Conservation (phyloP, 2,329 filamentous ascomycete species). For the Neonectria faginata region DNA sequence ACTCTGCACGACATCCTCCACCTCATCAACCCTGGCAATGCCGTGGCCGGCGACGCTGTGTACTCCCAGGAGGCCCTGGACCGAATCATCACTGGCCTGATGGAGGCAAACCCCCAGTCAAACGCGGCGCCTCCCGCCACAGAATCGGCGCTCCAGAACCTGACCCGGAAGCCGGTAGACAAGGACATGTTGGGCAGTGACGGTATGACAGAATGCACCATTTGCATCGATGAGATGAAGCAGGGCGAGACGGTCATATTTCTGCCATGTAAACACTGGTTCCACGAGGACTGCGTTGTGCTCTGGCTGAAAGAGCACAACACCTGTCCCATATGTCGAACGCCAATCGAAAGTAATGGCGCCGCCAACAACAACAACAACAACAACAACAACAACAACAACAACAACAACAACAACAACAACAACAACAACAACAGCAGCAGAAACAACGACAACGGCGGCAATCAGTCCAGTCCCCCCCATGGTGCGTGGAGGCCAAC, state of each 20-base stretch:
- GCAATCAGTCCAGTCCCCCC: conserved; percentile 10
- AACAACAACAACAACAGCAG: conserved; percentile 30
- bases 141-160: conserved; percentile 75
- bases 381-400: conserved; percentile 27
- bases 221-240: conserved; percentile 90
- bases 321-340: conserved; percentile 87
- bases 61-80: conserved; percentile 93
- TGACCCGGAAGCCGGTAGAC: conserved; percentile 79
- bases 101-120: conserved; percentile 82
- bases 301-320: conserved; percentile 92
- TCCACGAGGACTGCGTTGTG: conserved; percentile 84
- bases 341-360: conserved; percentile 60
- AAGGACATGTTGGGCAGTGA: conserved; percentile 74
- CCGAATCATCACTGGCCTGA: conserved; percentile 85
- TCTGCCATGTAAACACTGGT: conserved; percentile 93
- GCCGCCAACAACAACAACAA: conserved; percentile 35
- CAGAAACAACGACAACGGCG: conserved; percentile 25
- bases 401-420: conserved; percentile 29
- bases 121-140: conserved; percentile 87
- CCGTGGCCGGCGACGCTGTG: conserved; percentile 80
- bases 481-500: conserved; percentile 26
- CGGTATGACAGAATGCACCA: conserved; percentile 86
- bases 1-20: conserved; percentile 66
- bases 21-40: conserved; percentile 65
- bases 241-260: conserved; percentile 79